These are phyloP conservation scores for Ophiostoma angusticollis DNA, from an alignment of 2,329 filamentous ascomycete genomes.

Conservation along the genomic window DNA sequence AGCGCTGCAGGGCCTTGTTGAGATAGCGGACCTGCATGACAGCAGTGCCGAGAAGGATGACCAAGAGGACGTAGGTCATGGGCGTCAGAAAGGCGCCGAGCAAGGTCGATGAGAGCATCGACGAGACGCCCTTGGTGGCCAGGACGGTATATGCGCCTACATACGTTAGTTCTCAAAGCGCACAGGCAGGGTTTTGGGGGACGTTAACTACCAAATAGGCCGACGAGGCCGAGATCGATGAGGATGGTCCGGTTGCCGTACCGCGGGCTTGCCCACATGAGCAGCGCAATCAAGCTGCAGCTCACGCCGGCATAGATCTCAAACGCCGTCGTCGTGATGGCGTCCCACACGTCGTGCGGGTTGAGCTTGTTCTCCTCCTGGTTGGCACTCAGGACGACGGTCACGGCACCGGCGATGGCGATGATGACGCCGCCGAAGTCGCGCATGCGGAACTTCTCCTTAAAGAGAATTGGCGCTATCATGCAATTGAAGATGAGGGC, in stretches of 20 bases:
- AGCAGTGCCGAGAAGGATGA: conserved; percentile 69
- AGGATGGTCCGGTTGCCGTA: conserved; percentile 81
- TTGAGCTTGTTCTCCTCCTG: conserved; percentile 82
- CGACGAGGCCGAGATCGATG: conserved; percentile 86
- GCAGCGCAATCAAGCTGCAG: conserved; percentile 52
- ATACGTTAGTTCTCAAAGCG: not conserved
- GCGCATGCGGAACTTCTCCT: conserved; percentile 72
- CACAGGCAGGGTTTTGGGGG: too few relatives aligned
- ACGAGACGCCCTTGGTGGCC: conserved; percentile 91
- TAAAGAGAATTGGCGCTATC: conserved; percentile 86
- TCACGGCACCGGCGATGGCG: conserved; percentile 76
- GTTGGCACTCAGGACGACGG: conserved; percentile 83
- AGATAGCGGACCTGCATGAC: conserved; percentile 96
- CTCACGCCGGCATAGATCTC: conserved; percentile 80
- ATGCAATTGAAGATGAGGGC: conserved; percentile 93
- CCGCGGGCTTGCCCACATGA: conserved; percentile 71
- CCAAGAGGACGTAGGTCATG: conserved; percentile 75
- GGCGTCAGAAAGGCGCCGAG: conserved; percentile 84
- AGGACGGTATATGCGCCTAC: conserved; percentile 89
- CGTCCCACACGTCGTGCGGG: conserved; percentile 76
- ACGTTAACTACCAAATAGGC: conserved; percentile 87
- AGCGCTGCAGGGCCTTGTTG: conserved; percentile 75
- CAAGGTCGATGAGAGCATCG: conserved; percentile 81
- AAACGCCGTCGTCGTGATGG: conserved; percentile 81
- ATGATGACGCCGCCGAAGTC: conserved; percentile 84